Conservation (phyloP, 257 asterid species). For the Verbena officinalis region DNA sequence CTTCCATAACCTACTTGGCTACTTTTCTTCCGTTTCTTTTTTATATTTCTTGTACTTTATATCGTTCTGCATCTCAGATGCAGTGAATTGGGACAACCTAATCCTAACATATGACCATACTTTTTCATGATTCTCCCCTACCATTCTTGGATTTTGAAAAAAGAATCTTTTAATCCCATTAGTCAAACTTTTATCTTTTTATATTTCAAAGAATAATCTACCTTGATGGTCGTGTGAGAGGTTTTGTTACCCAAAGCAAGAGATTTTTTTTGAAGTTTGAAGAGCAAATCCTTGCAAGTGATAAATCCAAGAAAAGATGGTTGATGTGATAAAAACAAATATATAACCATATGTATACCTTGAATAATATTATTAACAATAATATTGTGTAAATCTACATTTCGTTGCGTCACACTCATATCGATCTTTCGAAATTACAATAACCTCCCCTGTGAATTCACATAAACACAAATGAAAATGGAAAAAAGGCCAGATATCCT, state of each 20-base stretch:
- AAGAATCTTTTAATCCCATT: slow-evolving; percentile 36
- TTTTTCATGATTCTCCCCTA: slow-evolving; percentile 34
- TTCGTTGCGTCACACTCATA: no score
- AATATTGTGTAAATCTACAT: no score
- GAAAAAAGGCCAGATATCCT: no score
- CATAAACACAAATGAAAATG: no score
- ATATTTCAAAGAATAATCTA: slow-evolving; percentile 18
- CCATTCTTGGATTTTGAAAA: slow-evolving; percentile 36
- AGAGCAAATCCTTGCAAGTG: background rate
- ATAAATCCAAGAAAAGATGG: no score
- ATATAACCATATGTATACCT: no score
- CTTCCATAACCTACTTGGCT: slow-evolving; percentile 16
- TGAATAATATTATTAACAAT: no score
- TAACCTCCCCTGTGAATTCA: no score
- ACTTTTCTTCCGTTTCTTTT: background rate
- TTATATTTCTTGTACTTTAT: background rate
- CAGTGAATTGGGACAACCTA: slow-evolving; percentile 36
- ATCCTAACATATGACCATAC: slow-evolving; percentile 25
- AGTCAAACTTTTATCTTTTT: background rate
- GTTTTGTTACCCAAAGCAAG: slow-evolving; percentile 9
- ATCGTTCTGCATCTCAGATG: slow-evolving; percentile 5
- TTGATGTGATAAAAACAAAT: no score
- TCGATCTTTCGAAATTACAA: no score
- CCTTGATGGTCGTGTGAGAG: slow-evolving; percentile 20
- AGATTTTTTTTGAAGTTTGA: background rate